These are phyloP conservation scores for Bretziella fagacearum DNA, from an alignment of 2,329 filamentous ascomycete genomes.

Conservation along the genomic window DNA sequence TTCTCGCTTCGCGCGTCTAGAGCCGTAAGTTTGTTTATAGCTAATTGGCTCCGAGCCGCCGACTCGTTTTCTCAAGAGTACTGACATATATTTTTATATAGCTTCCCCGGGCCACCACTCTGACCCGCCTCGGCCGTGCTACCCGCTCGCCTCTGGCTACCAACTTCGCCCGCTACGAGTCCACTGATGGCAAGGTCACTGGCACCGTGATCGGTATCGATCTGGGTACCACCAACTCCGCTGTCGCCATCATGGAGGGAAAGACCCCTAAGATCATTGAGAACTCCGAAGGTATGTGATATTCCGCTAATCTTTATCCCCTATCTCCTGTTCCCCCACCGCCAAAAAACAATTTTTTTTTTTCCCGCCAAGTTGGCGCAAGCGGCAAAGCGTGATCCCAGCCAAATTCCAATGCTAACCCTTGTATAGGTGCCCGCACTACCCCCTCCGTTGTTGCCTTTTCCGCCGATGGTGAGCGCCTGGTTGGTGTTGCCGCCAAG, in stretches of 20 bases:
- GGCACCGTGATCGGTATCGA: constrained; percentile 97
- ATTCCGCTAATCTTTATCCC: background rate
- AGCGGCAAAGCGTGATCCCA: background rate
- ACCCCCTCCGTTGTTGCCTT: constrained; percentile 93
- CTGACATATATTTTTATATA: constrained; percentile 21
- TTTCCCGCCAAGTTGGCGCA: background rate
- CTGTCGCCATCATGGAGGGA: constrained; percentile 94
- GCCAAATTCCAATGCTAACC: constrained; percentile 2
- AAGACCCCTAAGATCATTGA: constrained; percentile 92
- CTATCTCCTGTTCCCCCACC: background rate
- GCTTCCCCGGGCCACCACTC: constrained; percentile 62
- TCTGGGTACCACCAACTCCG: constrained; percentile 94
- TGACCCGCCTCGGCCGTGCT: constrained; percentile 44
- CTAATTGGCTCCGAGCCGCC: background rate
- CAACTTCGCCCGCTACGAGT: constrained; percentile 63
- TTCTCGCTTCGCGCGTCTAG: constrained; percentile 54
- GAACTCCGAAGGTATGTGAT: constrained; percentile 68
- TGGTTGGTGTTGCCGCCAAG: constrained; percentile 95
- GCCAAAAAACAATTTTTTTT: too few relatives aligned
- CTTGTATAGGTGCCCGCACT: constrained; percentile 57
- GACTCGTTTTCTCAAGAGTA: background rate
- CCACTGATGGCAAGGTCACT: constrained; percentile 74
- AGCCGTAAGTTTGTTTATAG: constrained; percentile 43
- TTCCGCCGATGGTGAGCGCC: constrained; percentile 83
- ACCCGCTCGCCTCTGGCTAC: constrained; percentile 54